Conservation (phyloP, 2,329 filamentous ascomycete species). For the Pseudogymnoascus sp. region DNA sequence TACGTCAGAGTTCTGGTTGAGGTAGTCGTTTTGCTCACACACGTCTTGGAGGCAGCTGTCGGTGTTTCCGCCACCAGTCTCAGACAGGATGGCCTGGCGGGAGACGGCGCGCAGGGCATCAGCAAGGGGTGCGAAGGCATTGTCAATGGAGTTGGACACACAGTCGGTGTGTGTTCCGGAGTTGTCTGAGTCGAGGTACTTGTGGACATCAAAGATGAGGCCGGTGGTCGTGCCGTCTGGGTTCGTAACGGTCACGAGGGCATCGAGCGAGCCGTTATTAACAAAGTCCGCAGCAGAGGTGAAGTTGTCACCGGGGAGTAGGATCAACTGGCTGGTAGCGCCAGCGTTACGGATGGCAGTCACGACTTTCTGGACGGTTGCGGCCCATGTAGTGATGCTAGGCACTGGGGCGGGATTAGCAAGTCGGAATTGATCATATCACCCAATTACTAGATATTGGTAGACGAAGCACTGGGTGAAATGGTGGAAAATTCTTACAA, state of each 20-base stretch:
- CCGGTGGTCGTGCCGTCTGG: constrained; percentile 47
- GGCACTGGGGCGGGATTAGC: no score
- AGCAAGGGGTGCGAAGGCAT: constrained; percentile 40
- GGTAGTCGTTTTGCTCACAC: constrained; percentile 17
- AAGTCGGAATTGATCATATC: no score
- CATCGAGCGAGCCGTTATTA: constrained; percentile 41
- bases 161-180: constrained; percentile 46
- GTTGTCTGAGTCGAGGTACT: constrained; percentile 52
- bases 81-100: constrained; percentile 41
- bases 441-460: no score
- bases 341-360: constrained; percentile 57
- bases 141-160: constrained; percentile 43
- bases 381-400: constrained; percentile 45
- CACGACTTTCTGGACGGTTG: constrained; percentile 54
- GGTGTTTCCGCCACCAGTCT: constrained; percentile 38
- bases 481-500: no score
- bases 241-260: constrained; percentile 47
- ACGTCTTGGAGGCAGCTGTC: constrained; percentile 21
- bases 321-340: constrained; percentile 53
- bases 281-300: constrained; percentile 43
- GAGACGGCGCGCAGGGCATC: constrained; percentile 40
- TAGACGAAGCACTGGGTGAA: no score
- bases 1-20: constrained; percentile 28
- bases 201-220: constrained; percentile 51
- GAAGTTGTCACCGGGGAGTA: constrained; percentile 56